Percentiles rank a stretch among this genome's conserved stretches.
Evolutionary conservation across 2,329 filamentous ascomycete genomes (phyloP).

Genomic region (Alternaria sp.): DNA sequence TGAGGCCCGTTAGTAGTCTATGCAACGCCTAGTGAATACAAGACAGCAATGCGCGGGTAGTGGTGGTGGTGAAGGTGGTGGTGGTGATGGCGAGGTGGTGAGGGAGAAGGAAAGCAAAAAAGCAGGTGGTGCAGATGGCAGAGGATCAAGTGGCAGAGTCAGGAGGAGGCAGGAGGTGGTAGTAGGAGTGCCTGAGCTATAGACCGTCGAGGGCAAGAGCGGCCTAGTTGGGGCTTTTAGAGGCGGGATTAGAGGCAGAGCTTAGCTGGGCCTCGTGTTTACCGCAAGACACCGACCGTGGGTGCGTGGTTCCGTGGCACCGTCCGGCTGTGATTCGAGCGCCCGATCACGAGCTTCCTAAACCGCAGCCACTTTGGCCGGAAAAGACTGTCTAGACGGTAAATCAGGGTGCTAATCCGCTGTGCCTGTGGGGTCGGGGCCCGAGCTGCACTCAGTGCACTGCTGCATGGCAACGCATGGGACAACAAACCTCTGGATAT

Average conservation of each 20-base stretch:
- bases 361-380: conserved; percentile 10
- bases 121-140: not conserved
- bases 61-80: not conserved
- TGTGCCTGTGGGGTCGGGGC: conserved; percentile 32
- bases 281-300: not conserved
- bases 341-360: conserved; percentile 23
- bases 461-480: conserved; percentile 10
- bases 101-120: conserved; percentile 11
- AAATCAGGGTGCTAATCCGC: conserved; percentile 18
- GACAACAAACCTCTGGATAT: conserved; percentile 1
- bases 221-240: conserved; percentile 25
- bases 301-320: conserved; percentile 18
- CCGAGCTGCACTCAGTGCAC: conserved; percentile 13
- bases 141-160: not conserved
- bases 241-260: conserved; percentile 5
- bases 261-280: conserved; percentile 26
- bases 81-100: conserved; percentile 4
- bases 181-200: conserved; percentile 6
- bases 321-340: conserved; percentile 25
- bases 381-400: conserved; percentile 21
- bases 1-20: conserved; percentile 23
- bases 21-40: conserved; percentile 22
- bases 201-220: conserved; percentile 26
- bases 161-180: conserved; percentile 6
- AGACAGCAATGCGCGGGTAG: conserved; percentile 8